Evolutionary conservation across 331 rosid genomes (phyloP), one percentile per base, ranked within the genome.

Genomic region (Prunus yedoensis): DNA sequence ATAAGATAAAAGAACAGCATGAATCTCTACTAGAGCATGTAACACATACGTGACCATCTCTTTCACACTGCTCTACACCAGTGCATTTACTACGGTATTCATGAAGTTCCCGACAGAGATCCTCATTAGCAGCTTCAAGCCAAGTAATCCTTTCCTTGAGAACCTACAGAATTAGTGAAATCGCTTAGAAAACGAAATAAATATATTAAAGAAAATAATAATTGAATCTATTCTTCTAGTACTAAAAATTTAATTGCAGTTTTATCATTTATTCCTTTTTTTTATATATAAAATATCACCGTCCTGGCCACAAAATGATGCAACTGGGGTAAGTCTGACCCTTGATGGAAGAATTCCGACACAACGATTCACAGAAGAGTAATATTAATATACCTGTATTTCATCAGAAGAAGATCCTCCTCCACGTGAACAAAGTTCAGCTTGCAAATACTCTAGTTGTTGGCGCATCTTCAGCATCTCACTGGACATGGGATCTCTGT

Each of bases 401-500:
- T 96, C 99, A 78, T 78, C 98, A 61, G 96, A 86, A 16, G 89
- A 83, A 63, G 98, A 89, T 78, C 97, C 91, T 32, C 98, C 98
- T 66, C 93, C 78, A 76, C 97, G 97, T 12, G 99, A 90, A 85
- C 95, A 96, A 80, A 96, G 98, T 83, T 96, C 99, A 50, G 99
- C 99, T 86, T 93, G 97, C 83, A 96, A 88, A 85, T 52, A 89
- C 86, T 93, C 98, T 80, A 96, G 87, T 75, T 91, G 94, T 78
- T 96, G 99, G 79, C 98, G 90, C 99, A 96, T 96, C 90, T 96
- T 96, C 77, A 91, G 83, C 98, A 96, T 93, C 85, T 96, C 99
- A 71, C 59, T 93, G 74, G 99, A 91, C 94, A 93, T 91, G 84
- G 99, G 97, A 73, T 96, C 99, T 93, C 99, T 87, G 53, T 96